phyloP scores from a whole-genome alignment of 2,329 filamentous ascomycete species.

The Neoarthrinium moseri region DNA sequence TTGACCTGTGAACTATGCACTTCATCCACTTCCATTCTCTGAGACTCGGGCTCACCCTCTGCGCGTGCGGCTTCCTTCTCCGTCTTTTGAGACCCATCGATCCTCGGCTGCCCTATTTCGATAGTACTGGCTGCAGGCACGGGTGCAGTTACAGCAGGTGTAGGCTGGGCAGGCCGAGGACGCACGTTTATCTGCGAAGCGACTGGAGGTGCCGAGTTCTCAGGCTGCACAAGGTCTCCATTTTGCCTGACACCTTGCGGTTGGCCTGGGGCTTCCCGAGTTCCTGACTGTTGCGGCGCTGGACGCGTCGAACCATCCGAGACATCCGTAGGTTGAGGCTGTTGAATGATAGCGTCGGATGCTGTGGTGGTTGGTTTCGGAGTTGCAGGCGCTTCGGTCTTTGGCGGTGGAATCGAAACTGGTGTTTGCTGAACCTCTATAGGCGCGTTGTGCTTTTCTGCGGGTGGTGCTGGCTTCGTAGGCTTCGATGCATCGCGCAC shows the following conservation, averaged over 20 bases:
- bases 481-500: constrained; percentile 15
- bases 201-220: too few species aligned
- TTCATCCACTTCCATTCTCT: not conserved
- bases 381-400: not conserved
- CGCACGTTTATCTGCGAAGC: too few species aligned
- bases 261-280: not conserved
- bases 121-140: too few species aligned
- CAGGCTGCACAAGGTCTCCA: not conserved
- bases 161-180: too few species aligned
- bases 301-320: not conserved
- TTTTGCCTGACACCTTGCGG: not conserved
- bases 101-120: too few species aligned
- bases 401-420: too few species aligned
- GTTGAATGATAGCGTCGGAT: not conserved
- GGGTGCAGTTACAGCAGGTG: too few species aligned
- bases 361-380: not conserved
- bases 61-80: too few species aligned
- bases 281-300: not conserved
- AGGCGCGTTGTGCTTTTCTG: too few species aligned
- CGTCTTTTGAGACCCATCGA: too few species aligned
- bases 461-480: too few species aligned
- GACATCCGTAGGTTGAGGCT: not conserved
- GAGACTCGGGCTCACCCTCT: not conserved
- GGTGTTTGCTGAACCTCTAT: too few species aligned
- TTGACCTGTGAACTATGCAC: not conserved